Conservation (phyloP, 2,329 filamentous ascomycete species). For the Diatrype stigma region DNA sequence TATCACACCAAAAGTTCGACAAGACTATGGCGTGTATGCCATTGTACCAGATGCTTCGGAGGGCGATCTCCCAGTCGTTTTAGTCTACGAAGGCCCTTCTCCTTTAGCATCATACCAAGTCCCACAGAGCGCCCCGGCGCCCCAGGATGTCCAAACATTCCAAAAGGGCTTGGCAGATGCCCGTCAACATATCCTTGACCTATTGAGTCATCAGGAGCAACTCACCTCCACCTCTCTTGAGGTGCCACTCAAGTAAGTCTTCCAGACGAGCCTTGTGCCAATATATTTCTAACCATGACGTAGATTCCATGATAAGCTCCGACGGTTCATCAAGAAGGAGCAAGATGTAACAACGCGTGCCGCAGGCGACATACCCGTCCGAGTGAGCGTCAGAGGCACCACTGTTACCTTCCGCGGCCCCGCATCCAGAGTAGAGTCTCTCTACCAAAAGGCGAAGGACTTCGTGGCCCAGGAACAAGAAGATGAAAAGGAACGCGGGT, state of each 20-base stretch:
- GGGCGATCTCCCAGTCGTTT: slow-evolving; percentile 57
- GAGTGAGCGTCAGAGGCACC: slow-evolving; percentile 55
- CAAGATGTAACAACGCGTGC: slow-evolving; percentile 47
- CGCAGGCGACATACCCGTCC: slow-evolving; percentile 55
- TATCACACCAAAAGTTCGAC: slow-evolving; percentile 58
- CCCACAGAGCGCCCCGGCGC: slow-evolving; percentile 48
- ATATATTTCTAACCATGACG: slow-evolving; percentile 22
- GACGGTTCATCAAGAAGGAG: slow-evolving; percentile 61
- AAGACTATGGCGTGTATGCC: slow-evolving; percentile 68
- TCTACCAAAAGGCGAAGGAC: slow-evolving; percentile 67
- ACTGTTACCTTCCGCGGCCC: slow-evolving; percentile 75
- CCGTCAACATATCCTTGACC: slow-evolving; percentile 50
- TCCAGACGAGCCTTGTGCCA: neutral
- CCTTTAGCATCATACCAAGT: slow-evolving; percentile 46
- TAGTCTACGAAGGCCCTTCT: slow-evolving; percentile 70
- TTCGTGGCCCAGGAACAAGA: slow-evolving; percentile 86
- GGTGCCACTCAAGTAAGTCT: slow-evolving; percentile 51
- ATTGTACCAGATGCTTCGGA: slow-evolving; percentile 65
- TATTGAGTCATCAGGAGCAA: slow-evolving; percentile 56
- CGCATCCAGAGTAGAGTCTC: slow-evolving; percentile 63
- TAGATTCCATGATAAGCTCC: slow-evolving; percentile 59
- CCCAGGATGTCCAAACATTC: slow-evolving; percentile 49
- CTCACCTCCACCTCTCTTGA: slow-evolving; percentile 50
- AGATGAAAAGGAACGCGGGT: slow-evolving; percentile 90
- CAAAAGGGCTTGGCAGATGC: slow-evolving; percentile 53